Conservation (phyloP, 2,329 filamentous ascomycete species). For the Aspergillus pseudoterreus region DNA sequence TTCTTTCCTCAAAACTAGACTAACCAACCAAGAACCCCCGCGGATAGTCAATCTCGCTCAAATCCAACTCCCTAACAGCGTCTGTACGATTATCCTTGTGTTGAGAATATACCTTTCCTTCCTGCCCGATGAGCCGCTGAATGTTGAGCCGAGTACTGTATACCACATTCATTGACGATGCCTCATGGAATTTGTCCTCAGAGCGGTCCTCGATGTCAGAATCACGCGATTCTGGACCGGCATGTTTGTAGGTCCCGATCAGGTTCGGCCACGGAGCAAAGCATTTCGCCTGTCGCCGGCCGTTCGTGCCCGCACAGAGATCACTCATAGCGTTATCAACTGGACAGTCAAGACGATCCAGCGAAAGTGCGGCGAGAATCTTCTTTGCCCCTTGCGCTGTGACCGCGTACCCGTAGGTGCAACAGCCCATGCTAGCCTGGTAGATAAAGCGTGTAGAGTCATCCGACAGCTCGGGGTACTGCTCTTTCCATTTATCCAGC, state of each 20-base stretch:
- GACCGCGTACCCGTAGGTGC: slow-evolving; percentile 39
- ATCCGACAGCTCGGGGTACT: slow-evolving; percentile 13
- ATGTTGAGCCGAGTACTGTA: slow-evolving; percentile 25
- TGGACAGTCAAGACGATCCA: slow-evolving; percentile 23
- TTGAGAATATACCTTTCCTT: slow-evolving; percentile 18
- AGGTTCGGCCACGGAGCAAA: slow-evolving; percentile 45
- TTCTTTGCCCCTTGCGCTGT: slow-evolving; percentile 35
- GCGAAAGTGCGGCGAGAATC: slow-evolving; percentile 29
- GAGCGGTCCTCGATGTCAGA: slow-evolving; percentile 25
- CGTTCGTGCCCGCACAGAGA: slow-evolving; percentile 43
- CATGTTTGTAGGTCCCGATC: slow-evolving; percentile 46
- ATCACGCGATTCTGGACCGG: slow-evolving; percentile 30
- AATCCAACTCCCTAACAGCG: slow-evolving; percentile 16
- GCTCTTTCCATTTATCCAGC: slow-evolving; percentile 8
- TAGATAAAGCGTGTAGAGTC: slow-evolving; percentile 38
- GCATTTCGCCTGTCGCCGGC: slow-evolving; percentile 26
- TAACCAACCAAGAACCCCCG: background rate
- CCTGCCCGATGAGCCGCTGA: slow-evolving; percentile 16
- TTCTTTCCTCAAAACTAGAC: too few relatives aligned
- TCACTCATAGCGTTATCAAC: slow-evolving; percentile 46
- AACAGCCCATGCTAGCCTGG: slow-evolving; percentile 29
- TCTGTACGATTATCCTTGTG: slow-evolving; percentile 14
- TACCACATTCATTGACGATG: slow-evolving; percentile 18
- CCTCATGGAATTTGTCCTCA: slow-evolving; percentile 13
- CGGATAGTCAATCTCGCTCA: slow-evolving; percentile 19